Evolutionary conservation across 495 filamentous ascomycete genomes (phyloP), one percentile per base, ranked within the genome.

Genomic region (Aspergillus sclerotiicarbonarius): DNA sequence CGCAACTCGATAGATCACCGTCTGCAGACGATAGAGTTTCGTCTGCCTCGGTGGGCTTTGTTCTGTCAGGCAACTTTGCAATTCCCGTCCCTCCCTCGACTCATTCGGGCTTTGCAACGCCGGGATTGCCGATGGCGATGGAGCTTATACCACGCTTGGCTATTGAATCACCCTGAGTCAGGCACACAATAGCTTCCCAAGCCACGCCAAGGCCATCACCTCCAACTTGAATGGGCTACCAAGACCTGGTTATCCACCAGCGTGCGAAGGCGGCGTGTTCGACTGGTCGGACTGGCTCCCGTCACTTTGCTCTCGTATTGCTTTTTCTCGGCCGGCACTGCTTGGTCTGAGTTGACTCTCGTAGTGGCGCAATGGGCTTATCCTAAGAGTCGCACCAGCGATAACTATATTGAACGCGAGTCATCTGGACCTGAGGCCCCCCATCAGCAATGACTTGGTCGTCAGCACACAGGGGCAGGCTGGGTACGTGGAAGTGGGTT

Each of bases 21-120:
- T 49, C 46, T 49, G 21, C 20, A 49, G 6, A 25, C 21, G 46
- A 49, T 49, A 49, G 16, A 49, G 46, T 49, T 49, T 30, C 21
- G 8, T 49, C 46, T 49, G 25, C 12, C 46, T 31, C 30, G 20
- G 46, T 49, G 20, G 21, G 46, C 21, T 25, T 47, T 21, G 12
- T 31, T 31, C 25, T 31, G 20, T 3, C 21, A 21, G 21, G 19
- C 46, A 31, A 30, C 30, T 13, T 30, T 16, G 18, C 9, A 30
- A 30, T 20, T 31, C 45, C 30, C 6, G 6, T 13, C 10, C 21
- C 46, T 30, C 25, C 6, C 2, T 48, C 31, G 31, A 33, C 6
- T 33, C 31, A 10, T 15, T 37, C 33, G 33, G 33, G 33, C 8
- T 37, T 37, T 37, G 33, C 33, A 37, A 9, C 9, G 8, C 13